Conservation (phyloP, 148 eudicot species). For the Chenopodium album region DNA sequence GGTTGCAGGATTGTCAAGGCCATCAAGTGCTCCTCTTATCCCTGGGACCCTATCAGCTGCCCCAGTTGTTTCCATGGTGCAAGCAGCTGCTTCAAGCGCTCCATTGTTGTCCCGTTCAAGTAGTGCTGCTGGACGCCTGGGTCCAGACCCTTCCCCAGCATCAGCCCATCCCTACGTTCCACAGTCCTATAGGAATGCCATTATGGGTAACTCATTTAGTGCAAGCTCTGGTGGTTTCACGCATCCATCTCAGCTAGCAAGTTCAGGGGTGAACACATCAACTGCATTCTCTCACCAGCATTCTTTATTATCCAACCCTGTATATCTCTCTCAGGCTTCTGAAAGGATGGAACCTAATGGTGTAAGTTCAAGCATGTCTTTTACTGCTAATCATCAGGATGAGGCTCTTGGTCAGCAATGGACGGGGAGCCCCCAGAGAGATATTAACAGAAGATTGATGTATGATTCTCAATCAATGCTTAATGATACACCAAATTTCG, state of each 20-base stretch:
- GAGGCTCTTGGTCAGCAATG: slow-evolving; percentile 46
- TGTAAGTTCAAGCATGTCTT: slow-evolving; percentile 43
- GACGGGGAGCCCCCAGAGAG: slow-evolving; percentile 51
- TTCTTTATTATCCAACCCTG: slow-evolving; percentile 34
- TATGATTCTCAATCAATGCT: slow-evolving; percentile 39
- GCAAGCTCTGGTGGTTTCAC: slow-evolving; percentile 46
- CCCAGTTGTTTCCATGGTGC: slow-evolving; percentile 49
- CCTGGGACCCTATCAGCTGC: slow-evolving; percentile 48
- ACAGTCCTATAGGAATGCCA: slow-evolving; percentile 82
- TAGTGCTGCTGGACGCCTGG: slow-evolving; percentile 79
- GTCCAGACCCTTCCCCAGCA: slow-evolving; percentile 55
- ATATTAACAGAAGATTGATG: slow-evolving; percentile 41
- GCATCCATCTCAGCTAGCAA: slow-evolving; percentile 43
- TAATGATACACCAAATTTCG: slow-evolving; percentile 40
- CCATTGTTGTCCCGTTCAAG: slow-evolving; percentile 57
- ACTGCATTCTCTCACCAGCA: slow-evolving; percentile 52
- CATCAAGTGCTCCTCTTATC: slow-evolving; percentile 74
- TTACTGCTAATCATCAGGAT: slow-evolving; percentile 41
- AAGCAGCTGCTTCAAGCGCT: slow-evolving; percentile 30
- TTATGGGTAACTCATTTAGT: slow-evolving; percentile 48
- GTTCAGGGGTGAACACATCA: slow-evolving; percentile 37
- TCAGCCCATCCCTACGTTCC: slow-evolving; percentile 45
- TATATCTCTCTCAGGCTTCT: slow-evolving; percentile 38
- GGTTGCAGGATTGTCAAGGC: slow-evolving; percentile 57
- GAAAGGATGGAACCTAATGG: slow-evolving; percentile 43